phyloP scores from a whole-genome alignment of 2,329 filamentous ascomycete genomes.

The Elsinoe batatas region DNA sequence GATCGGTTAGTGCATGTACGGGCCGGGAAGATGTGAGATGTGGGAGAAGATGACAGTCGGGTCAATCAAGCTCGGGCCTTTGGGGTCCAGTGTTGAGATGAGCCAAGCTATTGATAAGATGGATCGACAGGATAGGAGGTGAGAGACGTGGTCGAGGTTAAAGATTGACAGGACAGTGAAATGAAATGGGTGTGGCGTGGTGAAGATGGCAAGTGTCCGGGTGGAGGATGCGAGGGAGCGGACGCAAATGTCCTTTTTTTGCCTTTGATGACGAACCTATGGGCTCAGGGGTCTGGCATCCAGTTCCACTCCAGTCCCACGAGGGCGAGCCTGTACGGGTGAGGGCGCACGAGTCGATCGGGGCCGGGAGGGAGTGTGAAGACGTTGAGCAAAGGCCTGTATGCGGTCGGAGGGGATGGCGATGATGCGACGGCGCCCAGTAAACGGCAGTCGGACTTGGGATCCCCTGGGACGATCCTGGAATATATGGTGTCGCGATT shows the following conservation, averaged over 20 bases:
- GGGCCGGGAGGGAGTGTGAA: neutral
- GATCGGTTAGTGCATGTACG: conserved; percentile 6
- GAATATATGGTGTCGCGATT: neutral
- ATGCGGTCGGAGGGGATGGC: conserved; percentile 6
- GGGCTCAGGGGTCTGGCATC: conserved; percentile 6
- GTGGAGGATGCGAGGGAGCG: conserved; percentile 10
- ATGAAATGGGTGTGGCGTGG: conserved; percentile 13
- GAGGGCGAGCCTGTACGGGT: neutral
- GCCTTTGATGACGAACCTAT: conserved; percentile 11
- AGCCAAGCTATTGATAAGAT: conserved; percentile 3
- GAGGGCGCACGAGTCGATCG: conserved; percentile 4
- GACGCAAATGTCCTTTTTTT: conserved; percentile 5
- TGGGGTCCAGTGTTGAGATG: neutral
- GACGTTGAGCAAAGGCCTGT: conserved; percentile 12
- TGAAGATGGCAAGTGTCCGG: conserved; percentile 5
- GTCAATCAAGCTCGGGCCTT: conserved; percentile 4
- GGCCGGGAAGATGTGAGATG: neutral
- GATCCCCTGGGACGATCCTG: neutral
- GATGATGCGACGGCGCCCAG: conserved; percentile 11
- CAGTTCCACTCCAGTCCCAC: neutral
- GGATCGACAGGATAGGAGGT: neutral
- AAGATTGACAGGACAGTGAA: conserved; percentile 6
- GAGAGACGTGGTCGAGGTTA: neutral
- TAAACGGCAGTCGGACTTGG: conserved; percentile 4
- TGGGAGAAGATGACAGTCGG: neutral